Base-by-base conservation (phyloP, 768 basidiomycete species). In the Hysterangium stoloniferum region DNA sequence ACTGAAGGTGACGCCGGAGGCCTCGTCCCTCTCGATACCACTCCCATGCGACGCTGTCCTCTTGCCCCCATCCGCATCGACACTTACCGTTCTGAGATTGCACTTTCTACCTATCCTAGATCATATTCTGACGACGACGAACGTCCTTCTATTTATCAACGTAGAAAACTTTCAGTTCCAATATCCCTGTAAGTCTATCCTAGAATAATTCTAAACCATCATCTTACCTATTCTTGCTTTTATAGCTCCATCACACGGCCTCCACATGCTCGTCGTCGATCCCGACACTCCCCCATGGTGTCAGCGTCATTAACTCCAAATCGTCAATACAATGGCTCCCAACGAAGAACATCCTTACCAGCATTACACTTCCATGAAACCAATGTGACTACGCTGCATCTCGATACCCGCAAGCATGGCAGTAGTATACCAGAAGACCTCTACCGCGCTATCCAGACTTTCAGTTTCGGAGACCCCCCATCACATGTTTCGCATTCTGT, bases 81-180 rank as follows among this genome's bases (percentile, higher is more conserved):
- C 37, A 40, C 15, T n/a, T 40, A 22, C 17, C 40, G 29, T 19
- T 17, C 49, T 33, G 43, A 12, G 6, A 24, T n/a, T 51, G 38
- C 20, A 27, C 49, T 4, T 51, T 40, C 13, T 42, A 42, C 31
- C 27, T 27, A 13, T 29, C 49, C 49, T 17, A 51, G 49, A 32
- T 51, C 49, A 9, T 27, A 51, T 51, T 51, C 49, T 4, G 49
- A 51, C 49, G 31, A 51, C 29, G 49, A 51, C 12, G 31, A 37
- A 24, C 47, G 32, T 22, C 36, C 37, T 15, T 42, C 49, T 4
- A 6, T 51, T 22, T 51, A 42, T 42, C 49, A 42, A 31, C 49
- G 49, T 42, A 20, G 49, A 42, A 51, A 51, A 42, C 43, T 29
- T 1, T 41, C 49, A 11, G 49, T 31, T 40, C 37, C 49, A 19